Conservation (phyloP, 352 stramenopile species). For the Phytophthora multivora region DNA sequence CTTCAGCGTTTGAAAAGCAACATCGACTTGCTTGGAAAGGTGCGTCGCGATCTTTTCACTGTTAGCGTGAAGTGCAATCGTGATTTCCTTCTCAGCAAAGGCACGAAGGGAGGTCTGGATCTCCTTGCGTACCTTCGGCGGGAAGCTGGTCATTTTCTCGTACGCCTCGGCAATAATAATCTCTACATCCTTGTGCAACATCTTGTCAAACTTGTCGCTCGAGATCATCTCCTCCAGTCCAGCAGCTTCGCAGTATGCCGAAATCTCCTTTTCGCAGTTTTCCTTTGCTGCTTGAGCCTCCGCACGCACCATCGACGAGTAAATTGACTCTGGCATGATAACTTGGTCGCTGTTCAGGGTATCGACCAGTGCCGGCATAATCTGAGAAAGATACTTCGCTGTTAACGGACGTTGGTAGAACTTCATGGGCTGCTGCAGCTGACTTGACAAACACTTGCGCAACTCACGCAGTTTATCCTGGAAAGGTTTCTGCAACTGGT, state of each 20-base stretch:
- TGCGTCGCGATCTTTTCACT: slow-evolving; percentile 63
- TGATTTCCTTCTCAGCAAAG: slow-evolving; percentile 74
- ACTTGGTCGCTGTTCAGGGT: slow-evolving; percentile 88
- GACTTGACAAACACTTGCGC: slow-evolving; percentile 67
- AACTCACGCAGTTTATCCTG: slow-evolving; percentile 79
- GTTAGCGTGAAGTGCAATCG: slow-evolving; percentile 68
- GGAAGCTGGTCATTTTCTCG: slow-evolving; percentile 54
- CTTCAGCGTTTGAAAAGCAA: slow-evolving; percentile 58
- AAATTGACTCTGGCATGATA: slow-evolving; percentile 91
- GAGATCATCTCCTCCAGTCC: slow-evolving; percentile 64
- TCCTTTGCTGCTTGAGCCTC: slow-evolving; percentile 71
- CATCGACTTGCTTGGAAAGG: slow-evolving; percentile 62
- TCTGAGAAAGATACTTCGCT: slow-evolving; percentile 67
- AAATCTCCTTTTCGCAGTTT: slow-evolving; percentile 65
- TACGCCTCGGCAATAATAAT: slow-evolving; percentile 61
- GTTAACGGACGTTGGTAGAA: slow-evolving; percentile 82
- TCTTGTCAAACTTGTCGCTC: slow-evolving; percentile 59
- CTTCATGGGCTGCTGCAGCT: slow-evolving; percentile 74
- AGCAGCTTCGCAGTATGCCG: slow-evolving; percentile 67
- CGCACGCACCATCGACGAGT: slow-evolving; percentile 83
- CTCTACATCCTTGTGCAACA: slow-evolving; percentile 56
- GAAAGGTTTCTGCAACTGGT: slow-evolving; percentile 80
- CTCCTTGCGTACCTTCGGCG: slow-evolving; percentile 62
- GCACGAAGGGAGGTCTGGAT: slow-evolving; percentile 53
- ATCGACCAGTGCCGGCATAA: slow-evolving; percentile 80